Percentiles rank a stretch among this genome's conserved stretches.
phyloP scores from a whole-genome alignment of 129 eudicot species.

The Apium graveolens region DNA sequence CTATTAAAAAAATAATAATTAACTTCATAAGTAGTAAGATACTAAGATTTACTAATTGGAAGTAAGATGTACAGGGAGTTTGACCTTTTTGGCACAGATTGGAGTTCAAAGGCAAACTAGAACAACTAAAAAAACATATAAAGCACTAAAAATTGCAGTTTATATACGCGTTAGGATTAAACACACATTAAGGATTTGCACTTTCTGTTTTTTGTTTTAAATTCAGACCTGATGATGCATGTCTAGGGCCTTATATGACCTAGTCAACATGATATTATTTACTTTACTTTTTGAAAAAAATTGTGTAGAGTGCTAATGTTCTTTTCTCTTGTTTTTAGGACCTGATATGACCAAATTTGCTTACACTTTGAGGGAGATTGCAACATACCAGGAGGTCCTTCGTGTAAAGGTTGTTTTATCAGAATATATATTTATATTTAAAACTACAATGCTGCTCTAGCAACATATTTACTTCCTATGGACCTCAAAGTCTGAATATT shows the following conservation, averaged over 20 bases:
- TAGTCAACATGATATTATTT: not conserved
- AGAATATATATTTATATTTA: not conserved
- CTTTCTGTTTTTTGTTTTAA: not conserved
- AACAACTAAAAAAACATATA: too few relatives aligned
- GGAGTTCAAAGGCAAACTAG: too few relatives aligned
- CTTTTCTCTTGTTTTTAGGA: conserved; percentile 29
- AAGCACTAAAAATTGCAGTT: too few relatives aligned
- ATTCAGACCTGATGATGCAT: not conserved
- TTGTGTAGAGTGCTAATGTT: not conserved
- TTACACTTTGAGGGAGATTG: conserved; percentile 72
- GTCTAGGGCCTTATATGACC: not conserved
- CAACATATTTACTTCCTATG: not conserved
- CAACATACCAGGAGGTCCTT: conserved; percentile 74
- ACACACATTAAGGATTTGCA: not conserved
- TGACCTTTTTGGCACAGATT: too few relatives aligned
- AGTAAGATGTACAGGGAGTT: too few relatives aligned
- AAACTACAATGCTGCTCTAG: not conserved
- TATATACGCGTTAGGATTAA: too few relatives aligned
- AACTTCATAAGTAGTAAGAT: too few relatives aligned
- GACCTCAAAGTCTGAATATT: not conserved
- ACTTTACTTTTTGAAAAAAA: not conserved
- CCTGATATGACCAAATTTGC: conserved; percentile 88
- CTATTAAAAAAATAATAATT: too few relatives aligned
- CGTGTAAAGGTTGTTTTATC: conserved; percentile 55
- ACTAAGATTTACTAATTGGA: too few relatives aligned